Evolutionary conservation across 1,284 basidiomycete genomes (phyloP).

Genomic region (Boletellus dicymbophilus): DNA sequence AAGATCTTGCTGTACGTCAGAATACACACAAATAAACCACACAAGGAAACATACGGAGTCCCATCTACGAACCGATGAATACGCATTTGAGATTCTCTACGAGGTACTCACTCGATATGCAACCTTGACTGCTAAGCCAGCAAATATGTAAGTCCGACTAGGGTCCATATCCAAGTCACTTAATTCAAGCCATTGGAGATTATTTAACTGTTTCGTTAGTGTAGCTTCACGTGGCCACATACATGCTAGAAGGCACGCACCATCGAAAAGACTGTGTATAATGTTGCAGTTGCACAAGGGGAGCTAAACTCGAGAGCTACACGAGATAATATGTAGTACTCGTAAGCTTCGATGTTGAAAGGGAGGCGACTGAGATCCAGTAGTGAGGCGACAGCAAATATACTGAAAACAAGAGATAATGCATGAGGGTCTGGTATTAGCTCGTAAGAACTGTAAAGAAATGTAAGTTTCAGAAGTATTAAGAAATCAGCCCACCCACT

Average conservation of each 20-base stretch:
- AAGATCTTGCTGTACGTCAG: conserved; percentile 46
- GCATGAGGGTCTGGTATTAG: conserved; percentile 41
- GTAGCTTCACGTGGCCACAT: neutral
- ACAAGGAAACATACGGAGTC: conserved; percentile 52
- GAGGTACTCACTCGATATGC: conserved; percentile 51
- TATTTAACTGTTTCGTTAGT: conserved; percentile 47
- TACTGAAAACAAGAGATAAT: conserved; percentile 54
- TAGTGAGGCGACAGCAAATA: conserved; percentile 52
- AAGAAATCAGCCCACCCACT: conserved; percentile 33
- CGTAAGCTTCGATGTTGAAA: conserved; percentile 51
- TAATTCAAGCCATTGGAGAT: conserved; percentile 58
- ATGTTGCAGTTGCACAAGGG: conserved; percentile 48
- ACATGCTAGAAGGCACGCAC: conserved; percentile 37
- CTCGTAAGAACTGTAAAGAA: conserved; percentile 34
- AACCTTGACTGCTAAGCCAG: conserved; percentile 59
- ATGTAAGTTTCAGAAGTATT: conserved; percentile 7
- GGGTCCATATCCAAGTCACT: conserved; percentile 51
- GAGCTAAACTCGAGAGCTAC: conserved; percentile 49
- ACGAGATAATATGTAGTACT: conserved; percentile 58
- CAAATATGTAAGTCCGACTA: conserved; percentile 52
- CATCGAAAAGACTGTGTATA: conserved; percentile 51
- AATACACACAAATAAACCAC: neutral
- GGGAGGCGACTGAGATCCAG: conserved; percentile 47
- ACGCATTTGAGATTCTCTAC: neutral
- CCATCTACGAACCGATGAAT: conserved; percentile 48